Base-by-base conservation (phyloP, 192 early-diverging fungal species). In the Lunasporangiospora selenospora region DNA sequence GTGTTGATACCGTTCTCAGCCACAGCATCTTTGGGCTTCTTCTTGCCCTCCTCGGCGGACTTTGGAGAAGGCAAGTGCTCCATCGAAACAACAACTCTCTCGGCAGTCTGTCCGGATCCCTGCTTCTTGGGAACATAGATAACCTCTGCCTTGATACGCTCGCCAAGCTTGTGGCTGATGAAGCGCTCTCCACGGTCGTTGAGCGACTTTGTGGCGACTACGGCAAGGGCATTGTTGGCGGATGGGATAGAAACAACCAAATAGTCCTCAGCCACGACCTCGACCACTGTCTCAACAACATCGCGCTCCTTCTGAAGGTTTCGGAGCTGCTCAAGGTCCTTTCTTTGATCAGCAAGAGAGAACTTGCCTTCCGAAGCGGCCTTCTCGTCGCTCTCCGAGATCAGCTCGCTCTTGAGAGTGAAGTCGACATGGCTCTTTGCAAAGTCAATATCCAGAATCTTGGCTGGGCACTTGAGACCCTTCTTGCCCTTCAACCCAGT, bases 241-340 rank as follows among this genome's bases (percentile, higher is more conserved):
- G 60, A 55, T 1, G 92, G 90, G 50, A 94, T 46, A 5, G 86
- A 83, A 11, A 92, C 50, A 24, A 95, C 82, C 23, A 87, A 46
- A 57, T 95, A 95, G 64, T 89, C 88, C 27, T 93, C 85, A 78
- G 93, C 95, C 52, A 95, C 83, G 12, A 92, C 53, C 57, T 90
- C 86, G 34, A 95, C 82, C 23, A 83, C 75, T 24, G 84, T 77
- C 27, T 89, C 89, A 10, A 89, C 27, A 29, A 52, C 12, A 33
- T 57, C 71, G 7, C 73, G 70, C 18, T 56, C 38, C 39, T 75
- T 67, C 18, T 80, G 62, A 40, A 77, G 71, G 33, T 75, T 67
- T 24, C 55, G 56, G 18, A 67, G 44, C 6, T 38, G 37, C 11
- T 47, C 50, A 3, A 64, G 45, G 47, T 80, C 45, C 55, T 77